phyloP scores from a whole-genome alignment of 2,329 filamentous ascomycete genomes.

The Trichoderma breve region DNA sequence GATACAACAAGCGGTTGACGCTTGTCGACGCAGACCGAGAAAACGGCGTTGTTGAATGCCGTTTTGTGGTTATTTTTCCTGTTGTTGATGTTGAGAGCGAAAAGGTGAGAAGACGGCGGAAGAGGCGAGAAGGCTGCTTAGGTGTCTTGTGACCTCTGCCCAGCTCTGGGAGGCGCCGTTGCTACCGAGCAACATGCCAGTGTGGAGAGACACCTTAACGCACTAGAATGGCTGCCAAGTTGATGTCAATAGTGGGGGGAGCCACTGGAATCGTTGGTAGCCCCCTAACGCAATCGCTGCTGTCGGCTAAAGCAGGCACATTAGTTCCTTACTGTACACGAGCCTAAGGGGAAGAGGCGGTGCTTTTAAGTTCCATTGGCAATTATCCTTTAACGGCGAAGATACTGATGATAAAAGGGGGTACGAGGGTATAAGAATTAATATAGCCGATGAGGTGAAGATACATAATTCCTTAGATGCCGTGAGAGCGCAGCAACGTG shows the following conservation, averaged over 20 bases:
- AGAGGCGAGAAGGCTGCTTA: not conserved
- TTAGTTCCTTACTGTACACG: not conserved
- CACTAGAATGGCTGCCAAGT: not conserved
- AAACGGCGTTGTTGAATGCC: constrained; percentile 15
- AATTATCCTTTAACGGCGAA: not conserved
- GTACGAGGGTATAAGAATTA: not conserved
- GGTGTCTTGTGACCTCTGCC: constrained; percentile 15
- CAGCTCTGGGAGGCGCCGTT: constrained; percentile 5
- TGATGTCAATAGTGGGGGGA: constrained; percentile 8
- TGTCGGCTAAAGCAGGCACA: constrained; percentile 15
- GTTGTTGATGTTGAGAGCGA: not conserved
- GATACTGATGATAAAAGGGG: not conserved
- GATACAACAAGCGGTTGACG: constrained; percentile 16
- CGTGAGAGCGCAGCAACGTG: constrained; percentile 2
- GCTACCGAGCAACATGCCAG: constrained; percentile 14
- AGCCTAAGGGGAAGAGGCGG: not conserved
- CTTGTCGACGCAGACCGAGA: not conserved
- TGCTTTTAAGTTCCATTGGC: not conserved
- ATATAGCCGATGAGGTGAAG: not conserved
- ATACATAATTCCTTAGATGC: not conserved
- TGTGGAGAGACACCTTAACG: constrained; percentile 2
- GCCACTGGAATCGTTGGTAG: constrained; percentile 2
- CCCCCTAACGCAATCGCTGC: constrained; percentile 7
- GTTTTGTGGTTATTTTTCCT: not conserved
- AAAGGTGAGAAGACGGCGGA: not conserved